Evolutionary conservation across 1,284 basidiomycete species (phyloP).

Genomic region (Leccinum holopus): DNA sequence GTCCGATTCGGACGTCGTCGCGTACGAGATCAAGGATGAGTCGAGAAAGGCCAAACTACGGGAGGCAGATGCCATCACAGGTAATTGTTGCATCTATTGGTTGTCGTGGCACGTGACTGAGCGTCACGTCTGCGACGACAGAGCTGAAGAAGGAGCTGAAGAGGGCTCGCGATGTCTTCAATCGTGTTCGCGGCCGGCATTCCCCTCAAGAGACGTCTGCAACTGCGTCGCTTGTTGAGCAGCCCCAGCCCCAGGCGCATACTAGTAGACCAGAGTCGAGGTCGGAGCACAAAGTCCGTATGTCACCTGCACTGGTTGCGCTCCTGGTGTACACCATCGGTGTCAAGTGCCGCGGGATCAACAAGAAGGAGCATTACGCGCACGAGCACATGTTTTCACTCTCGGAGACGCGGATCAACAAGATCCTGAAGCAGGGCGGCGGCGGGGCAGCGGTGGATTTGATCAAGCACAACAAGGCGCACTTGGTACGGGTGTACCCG

Average conservation of each 20-base stretch:
- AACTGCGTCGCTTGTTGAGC: constrained; percentile 17
- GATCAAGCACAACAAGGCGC: constrained; percentile 85
- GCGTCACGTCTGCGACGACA: constrained; percentile 9
- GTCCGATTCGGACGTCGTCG: constrained; percentile 39
- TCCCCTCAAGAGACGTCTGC: constrained; percentile 20
- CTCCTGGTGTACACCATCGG: constrained; percentile 95
- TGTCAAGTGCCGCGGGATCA: constrained; percentile 92
- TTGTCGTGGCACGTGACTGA: constrained; percentile 18
- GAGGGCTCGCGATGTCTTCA: constrained; percentile 40
- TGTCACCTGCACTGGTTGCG: constrained; percentile 72
- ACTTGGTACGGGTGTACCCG: constrained; percentile 90
- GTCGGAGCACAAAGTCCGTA: constrained; percentile 49
- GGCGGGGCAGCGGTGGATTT: constrained; percentile 51
- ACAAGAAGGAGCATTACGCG: constrained; percentile 86
- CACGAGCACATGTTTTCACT: constrained; percentile 92
- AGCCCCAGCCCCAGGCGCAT: not conserved
- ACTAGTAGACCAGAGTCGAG: constrained; percentile 13
- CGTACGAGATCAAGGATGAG: constrained; percentile 34
- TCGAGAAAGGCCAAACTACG: constrained; percentile 28
- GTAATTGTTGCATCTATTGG: constrained; percentile 14
- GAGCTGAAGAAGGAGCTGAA: constrained; percentile 37
- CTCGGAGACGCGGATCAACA: constrained; percentile 82
- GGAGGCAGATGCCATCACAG: constrained; percentile 30
- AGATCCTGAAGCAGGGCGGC: constrained; percentile 57
- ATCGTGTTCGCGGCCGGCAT: constrained; percentile 35